Evolutionary conservation across 768 basidiomycete species (phyloP).

Genomic region (Cyclocybe cylindracea): DNA sequence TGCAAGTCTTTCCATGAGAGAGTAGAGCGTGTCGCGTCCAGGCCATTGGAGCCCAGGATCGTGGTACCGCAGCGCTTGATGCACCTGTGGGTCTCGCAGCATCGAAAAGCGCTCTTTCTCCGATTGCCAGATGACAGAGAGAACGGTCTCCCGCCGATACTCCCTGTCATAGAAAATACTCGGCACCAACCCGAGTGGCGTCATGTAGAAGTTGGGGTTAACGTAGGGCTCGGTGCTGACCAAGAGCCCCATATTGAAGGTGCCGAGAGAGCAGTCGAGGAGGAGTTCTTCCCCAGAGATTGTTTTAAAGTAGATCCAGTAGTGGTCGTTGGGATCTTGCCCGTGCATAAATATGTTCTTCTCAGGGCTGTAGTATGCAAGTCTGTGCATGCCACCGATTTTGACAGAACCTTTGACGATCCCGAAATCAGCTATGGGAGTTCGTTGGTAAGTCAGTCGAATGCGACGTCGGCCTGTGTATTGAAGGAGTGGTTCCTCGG

Average conservation of each 20-base stretch:
- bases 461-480: conserved; percentile 23
- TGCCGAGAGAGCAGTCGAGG: conserved; percentile 41
- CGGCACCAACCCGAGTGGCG: too few relatives aligned
- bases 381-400: conserved; percentile 32
- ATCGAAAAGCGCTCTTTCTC: too few relatives aligned
- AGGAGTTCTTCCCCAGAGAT: conserved; percentile 37
- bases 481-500: too few relatives aligned
- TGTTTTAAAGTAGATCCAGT: conserved; percentile 51
- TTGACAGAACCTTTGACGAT: conserved; percentile 35
- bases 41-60: too few relatives aligned
- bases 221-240: conserved; percentile 19
- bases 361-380: conserved; percentile 13
- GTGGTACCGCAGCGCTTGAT: too few relatives aligned
- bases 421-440: conserved; percentile 47
- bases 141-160: too few relatives aligned
- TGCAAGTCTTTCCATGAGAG: too few relatives aligned
- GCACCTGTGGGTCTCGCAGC: too few relatives aligned
- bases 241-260: conserved; percentile 34
- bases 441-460: conserved; percentile 34
- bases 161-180: too few relatives aligned
- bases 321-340: conserved; percentile 46
- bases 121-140: too few relatives aligned
- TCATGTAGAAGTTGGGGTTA: too few relatives aligned
- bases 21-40: too few relatives aligned
- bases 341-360: conserved; percentile 25